These are phyloP conservation scores for Torulaspora quercuum DNA, from an alignment of 805 yeast genomes.

Conservation along the genomic window DNA sequence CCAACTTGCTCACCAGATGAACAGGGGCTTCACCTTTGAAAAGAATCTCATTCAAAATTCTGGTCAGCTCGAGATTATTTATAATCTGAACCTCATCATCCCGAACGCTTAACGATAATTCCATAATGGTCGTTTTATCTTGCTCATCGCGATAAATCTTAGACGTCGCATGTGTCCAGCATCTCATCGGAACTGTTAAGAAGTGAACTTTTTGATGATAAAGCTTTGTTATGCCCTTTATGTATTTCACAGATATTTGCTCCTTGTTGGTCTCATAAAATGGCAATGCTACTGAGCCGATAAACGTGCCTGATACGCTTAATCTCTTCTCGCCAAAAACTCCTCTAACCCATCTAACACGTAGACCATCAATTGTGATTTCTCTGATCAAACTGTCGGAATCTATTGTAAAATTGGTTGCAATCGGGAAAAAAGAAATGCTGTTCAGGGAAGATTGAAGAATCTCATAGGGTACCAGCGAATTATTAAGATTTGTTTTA, in stretches of 20 bases:
- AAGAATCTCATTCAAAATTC: conserved; percentile 44
- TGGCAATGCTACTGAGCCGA: conserved; percentile 35
- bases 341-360: conserved; percentile 36
- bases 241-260: conserved; percentile 34
- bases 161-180: conserved; percentile 48
- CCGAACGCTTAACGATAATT: conserved; percentile 41
- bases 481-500: not conserved
- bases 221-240: conserved; percentile 44
- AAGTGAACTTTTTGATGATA: conserved; percentile 41
- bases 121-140: conserved; percentile 29
- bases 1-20: conserved; percentile 24
- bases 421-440: conserved; percentile 22
- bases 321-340: conserved; percentile 33
- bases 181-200: conserved; percentile 42
- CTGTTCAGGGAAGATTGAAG: conserved; percentile 18
- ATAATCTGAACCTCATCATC: conserved; percentile 44
- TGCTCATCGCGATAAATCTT: conserved; percentile 27
- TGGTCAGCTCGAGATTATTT: conserved; percentile 41
- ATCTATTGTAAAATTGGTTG: conserved; percentile 25
- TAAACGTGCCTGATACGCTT: conserved; percentile 40
- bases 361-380: conserved; percentile 39
- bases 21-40: conserved; percentile 39
- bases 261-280: conserved; percentile 27
- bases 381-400: conserved; percentile 33
- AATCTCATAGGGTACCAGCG: conserved; percentile 19